Conservation (phyloP, 257 asterid genomes). For the Linaria vulgaris region DNA sequence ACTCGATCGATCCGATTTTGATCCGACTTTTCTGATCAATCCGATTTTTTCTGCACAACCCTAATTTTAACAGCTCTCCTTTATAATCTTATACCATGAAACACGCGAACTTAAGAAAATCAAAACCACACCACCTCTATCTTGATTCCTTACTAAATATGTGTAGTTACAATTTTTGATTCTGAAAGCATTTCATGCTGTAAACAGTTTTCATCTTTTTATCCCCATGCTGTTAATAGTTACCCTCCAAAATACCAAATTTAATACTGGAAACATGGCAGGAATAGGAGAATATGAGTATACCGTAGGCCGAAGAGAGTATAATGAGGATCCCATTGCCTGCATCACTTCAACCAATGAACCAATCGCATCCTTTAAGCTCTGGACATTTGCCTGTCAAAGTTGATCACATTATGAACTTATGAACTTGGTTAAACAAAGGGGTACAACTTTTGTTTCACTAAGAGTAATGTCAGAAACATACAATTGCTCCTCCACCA, state of each 20-base stretch:
- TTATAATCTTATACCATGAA: too few species aligned
- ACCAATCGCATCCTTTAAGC: conserved; percentile 82
- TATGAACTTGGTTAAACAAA: conserved; percentile 20
- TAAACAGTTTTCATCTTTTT: too few species aligned
- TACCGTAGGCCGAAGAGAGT: conserved; percentile 59
- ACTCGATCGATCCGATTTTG: too few species aligned
- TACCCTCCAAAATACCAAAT: background rate
- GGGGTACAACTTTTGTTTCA: background rate
- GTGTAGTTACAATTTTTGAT: too few species aligned
- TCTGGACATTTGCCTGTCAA: conserved; percentile 64
- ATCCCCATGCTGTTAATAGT: background rate
- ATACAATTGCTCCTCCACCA: conserved; percentile 77
- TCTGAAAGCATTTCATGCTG: too few species aligned
- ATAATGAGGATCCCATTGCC: conserved; percentile 58
- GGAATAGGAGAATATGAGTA: conserved; percentile 12
- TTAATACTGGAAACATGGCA: background rate
- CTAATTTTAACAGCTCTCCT: too few species aligned
- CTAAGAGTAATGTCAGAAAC: conserved; percentile 16
- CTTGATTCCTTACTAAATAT: background rate
- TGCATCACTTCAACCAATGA: conserved; percentile 84
- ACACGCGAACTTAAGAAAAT: too few species aligned
- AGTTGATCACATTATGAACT: conserved; percentile 15
- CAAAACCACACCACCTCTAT: background rate
- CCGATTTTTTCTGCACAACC: too few species aligned
- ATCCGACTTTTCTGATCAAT: too few species aligned